Conservation (phyloP, 2,329 filamentous ascomycete species). For the Nakataea oryzae region DNA sequence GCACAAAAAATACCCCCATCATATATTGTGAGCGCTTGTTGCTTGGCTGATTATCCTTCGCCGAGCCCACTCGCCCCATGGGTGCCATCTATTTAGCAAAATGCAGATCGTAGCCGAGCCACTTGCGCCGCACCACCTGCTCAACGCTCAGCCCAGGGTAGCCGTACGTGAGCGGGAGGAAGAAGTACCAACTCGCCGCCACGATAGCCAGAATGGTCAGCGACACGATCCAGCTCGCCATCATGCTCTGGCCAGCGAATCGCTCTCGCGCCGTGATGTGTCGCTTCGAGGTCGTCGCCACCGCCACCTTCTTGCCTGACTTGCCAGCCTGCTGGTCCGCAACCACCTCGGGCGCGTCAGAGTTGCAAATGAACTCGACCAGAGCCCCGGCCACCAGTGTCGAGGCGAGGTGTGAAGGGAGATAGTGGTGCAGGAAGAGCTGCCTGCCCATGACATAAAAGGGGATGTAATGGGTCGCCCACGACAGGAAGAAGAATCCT, state of each 20-base stretch:
- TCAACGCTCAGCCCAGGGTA: slow-evolving; percentile 76
- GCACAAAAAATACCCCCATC: too few species aligned
- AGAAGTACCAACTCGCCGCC: slow-evolving; percentile 80
- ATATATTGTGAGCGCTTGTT: too few species aligned
- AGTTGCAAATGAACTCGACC: slow-evolving; percentile 91
- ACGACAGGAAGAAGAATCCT: slow-evolving; percentile 97
- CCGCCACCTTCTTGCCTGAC: slow-evolving; percentile 31
- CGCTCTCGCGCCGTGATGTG: slow-evolving; percentile 74
- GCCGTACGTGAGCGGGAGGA: slow-evolving; percentile 90
- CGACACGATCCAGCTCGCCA: slow-evolving; percentile 70
- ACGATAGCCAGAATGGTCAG: slow-evolving; percentile 57
- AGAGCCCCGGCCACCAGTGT: slow-evolving; percentile 82
- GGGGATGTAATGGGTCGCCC: slow-evolving; percentile 94
- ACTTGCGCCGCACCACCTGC: slow-evolving; percentile 76
- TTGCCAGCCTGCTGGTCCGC: slow-evolving; percentile 31
- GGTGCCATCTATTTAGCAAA: slow-evolving; percentile 71
- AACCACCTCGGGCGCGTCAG: slow-evolving; percentile 60
- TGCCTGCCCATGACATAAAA: slow-evolving; percentile 98
- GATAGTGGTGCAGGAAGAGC: slow-evolving; percentile 95
- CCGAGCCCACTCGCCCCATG: neutral
- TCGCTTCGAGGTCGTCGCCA: slow-evolving; percentile 31
- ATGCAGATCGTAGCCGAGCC: slow-evolving; percentile 94
- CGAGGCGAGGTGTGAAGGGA: slow-evolving; percentile 88
- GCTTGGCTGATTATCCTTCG: neutral
- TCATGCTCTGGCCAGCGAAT: slow-evolving; percentile 66